phyloP scores from a whole-genome alignment of 2,329 filamentous ascomycete genomes.

The Amphichorda felina region DNA sequence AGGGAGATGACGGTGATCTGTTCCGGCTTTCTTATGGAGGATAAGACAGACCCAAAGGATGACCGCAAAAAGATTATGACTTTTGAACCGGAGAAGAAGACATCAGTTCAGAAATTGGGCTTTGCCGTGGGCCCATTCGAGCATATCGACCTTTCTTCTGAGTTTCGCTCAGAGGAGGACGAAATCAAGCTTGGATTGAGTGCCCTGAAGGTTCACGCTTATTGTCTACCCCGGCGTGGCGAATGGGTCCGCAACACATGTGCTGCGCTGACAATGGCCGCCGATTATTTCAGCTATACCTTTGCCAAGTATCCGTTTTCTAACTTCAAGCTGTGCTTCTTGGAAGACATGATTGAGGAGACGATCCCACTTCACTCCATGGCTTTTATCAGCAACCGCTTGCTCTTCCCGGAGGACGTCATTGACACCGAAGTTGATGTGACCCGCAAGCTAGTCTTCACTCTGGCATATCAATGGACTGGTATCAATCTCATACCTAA shows the following conservation, averaged over 20 bases:
- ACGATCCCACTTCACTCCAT: slow-evolving; percentile 70
- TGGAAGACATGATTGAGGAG: slow-evolving; percentile 75
- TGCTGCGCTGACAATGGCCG: slow-evolving; percentile 68
- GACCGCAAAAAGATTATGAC: slow-evolving; percentile 77
- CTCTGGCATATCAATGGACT: slow-evolving; percentile 85
- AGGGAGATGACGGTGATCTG: slow-evolving; percentile 85
- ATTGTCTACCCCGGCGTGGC: slow-evolving; percentile 73
- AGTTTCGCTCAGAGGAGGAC: slow-evolving; percentile 81
- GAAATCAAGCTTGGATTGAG: slow-evolving; percentile 84
- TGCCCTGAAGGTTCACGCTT: slow-evolving; percentile 80
- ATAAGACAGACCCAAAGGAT: slow-evolving; percentile 65
- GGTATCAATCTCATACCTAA: slow-evolving; percentile 86
- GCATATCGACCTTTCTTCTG: slow-evolving; percentile 72
- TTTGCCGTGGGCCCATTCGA: slow-evolving; percentile 94
- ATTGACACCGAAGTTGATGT: slow-evolving; percentile 77
- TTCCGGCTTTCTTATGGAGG: slow-evolving; percentile 79
- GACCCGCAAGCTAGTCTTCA: slow-evolving; percentile 69
- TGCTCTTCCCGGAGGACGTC: slow-evolving; percentile 76
- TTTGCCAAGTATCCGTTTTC: slow-evolving; percentile 88
- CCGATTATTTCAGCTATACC: slow-evolving; percentile 83
- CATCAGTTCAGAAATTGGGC: slow-evolving; percentile 80
- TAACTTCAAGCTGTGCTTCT: slow-evolving; percentile 86
- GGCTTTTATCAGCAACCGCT: slow-evolving; percentile 73
- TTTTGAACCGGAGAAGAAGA: slow-evolving; percentile 63
- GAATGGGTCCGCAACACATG: slow-evolving; percentile 82